A percentile compares a stretch with the other conserved stretches of the same genome.
phyloP scores from a whole-genome alignment of 208 protist genomes.

The Leishmania turanica region DNA sequence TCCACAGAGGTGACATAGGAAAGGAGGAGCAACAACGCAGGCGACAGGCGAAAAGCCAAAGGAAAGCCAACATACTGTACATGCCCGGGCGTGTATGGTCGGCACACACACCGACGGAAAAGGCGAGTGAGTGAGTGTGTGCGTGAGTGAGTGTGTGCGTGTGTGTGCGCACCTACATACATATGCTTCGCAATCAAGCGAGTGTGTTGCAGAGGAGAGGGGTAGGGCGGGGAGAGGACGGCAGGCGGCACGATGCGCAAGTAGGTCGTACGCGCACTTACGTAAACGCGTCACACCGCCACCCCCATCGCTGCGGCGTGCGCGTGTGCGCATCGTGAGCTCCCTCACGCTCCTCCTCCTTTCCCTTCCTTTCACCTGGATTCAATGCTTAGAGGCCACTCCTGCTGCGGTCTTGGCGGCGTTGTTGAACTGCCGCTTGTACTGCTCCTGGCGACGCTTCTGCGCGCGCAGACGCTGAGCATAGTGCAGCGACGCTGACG shows the following conservation, averaged over 20 bases:
- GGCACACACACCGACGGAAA: too few relatives aligned
- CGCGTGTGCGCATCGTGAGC: neutral
- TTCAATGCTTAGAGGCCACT: neutral
- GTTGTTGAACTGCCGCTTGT: slow-evolving; percentile 10
- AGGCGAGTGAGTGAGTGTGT: neutral
- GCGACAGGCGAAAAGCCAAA: too few relatives aligned
- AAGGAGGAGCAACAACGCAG: neutral
- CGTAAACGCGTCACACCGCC: neutral
- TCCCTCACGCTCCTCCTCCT: neutral
- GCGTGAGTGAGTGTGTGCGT: neutral
- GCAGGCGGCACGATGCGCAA: neutral
- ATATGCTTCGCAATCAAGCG: neutral
- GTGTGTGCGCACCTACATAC: neutral
- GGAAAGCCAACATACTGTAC: neutral
- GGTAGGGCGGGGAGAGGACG: neutral
- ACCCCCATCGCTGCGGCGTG: neutral
- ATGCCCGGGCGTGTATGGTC: too few relatives aligned
- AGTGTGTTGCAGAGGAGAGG: neutral
- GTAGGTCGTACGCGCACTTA: neutral
- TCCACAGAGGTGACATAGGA: neutral
- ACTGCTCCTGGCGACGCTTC: slow-evolving; percentile 24
- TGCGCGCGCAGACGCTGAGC: slow-evolving; percentile 22
- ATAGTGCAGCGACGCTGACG: neutral
- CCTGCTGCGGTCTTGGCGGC: neutral
- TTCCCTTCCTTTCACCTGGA: neutral